These are phyloP conservation scores for Trichosporon sp. DNA, from an alignment of 1,284 basidiomycete genomes.

Conservation along the genomic window DNA sequence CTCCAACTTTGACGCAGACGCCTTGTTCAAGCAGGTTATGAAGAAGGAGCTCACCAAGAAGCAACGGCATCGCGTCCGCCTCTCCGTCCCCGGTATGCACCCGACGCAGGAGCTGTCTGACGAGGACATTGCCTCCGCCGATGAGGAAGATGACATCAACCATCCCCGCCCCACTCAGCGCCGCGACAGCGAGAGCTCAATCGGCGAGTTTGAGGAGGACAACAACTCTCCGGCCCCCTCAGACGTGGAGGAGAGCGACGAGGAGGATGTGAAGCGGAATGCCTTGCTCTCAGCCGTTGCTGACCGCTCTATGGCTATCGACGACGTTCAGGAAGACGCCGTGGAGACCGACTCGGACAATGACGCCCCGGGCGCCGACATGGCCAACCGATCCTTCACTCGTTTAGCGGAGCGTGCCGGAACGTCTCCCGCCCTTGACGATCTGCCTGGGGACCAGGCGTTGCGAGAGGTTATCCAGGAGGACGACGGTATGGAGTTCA, in stretches of 20 bases:
- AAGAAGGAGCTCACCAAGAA: conserved; percentile 39
- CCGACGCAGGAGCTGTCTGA: conserved; percentile 30
- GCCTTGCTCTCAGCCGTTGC: neutral
- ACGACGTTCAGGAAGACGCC: neutral
- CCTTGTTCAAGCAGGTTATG: conserved; percentile 39
- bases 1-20: conserved; percentile 32
- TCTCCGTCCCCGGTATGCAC: conserved; percentile 43
- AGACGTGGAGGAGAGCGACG: conserved; percentile 14
- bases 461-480: conserved; percentile 32
- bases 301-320: conserved; percentile 8
- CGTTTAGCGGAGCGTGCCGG: conserved; percentile 9
- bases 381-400: conserved; percentile 21
- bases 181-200: conserved; percentile 42
- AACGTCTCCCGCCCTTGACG: conserved; percentile 19
- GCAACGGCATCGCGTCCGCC: conserved; percentile 36
- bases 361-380: neutral
- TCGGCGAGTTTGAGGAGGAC: conserved; percentile 45
- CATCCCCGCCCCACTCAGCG: conserved; percentile 20
- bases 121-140: conserved; percentile 24
- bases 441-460: conserved; percentile 27
- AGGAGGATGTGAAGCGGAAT: neutral
- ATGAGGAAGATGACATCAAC: conserved; percentile 31
- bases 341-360: conserved; percentile 16
- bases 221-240: conserved; percentile 1
- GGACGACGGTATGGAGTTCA: conserved; percentile 23